Evolutionary conservation across 805 yeast species (phyloP), one percentile per base, ranked within the genome.

Genomic region (Suhomyces sp.): DNA sequence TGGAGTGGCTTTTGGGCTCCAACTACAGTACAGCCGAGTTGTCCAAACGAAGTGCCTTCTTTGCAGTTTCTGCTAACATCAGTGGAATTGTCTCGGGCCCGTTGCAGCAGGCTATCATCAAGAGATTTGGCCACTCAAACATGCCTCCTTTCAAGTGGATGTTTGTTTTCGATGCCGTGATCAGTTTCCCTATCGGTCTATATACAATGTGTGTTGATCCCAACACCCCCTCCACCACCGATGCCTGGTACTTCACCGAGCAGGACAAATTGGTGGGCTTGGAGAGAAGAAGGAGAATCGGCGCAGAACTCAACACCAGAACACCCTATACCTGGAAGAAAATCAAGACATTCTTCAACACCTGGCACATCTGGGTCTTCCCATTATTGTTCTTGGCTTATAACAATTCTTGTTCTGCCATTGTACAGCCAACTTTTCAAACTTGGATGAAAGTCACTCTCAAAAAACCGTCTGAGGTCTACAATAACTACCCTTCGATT

Each of bases 281-380:
- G 51, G 81, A 77, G 56, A 69, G 84, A 63, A 50, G 66, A 45
- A 56, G 66, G 20, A 41, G 57, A n/a, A 57, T 63, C 21, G 66
- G 68, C 1, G 77, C 78, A 13, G 77, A 69, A 54, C 65, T 76
- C 55, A 76, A 75, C 49, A 67, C 71, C 4, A 62, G 75, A 59
- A 69, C 68, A 31, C 70, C 66, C 22, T 77, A 76, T 57, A 72
- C 81, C 2, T 61, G 67, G 67, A 46, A 51, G 5, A 75, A 72
- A 53, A 66, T 78, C 53, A 75, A 71, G 53, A 48, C 70, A 1
- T 74, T 72, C 56, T 77, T 78, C 64, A 66, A 56, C 51, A 75
- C 81, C 4, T 79, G 83, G 83, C 83, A 79, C 61, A 65, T 75
- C 20, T 73, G 60, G 44, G 72, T 75, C 15, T 77, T 78, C 57